These are phyloP conservation scores for Pythium phragmitis DNA, from an alignment of 352 stramenopile species.

Conservation along the genomic window DNA sequence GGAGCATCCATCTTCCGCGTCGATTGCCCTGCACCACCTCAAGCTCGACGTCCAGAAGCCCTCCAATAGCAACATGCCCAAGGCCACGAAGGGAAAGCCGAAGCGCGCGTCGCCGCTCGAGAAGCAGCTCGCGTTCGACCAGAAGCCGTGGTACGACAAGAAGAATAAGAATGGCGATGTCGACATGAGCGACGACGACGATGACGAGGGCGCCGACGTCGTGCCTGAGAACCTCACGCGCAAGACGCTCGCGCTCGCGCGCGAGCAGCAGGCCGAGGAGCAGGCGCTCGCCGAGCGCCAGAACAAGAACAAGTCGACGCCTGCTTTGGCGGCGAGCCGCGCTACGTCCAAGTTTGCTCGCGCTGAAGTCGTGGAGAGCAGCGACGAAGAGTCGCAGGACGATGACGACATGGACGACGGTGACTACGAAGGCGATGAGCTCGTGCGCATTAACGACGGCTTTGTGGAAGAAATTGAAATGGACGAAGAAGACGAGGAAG, in stretches of 20 bases:
- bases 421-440: slow-evolving; percentile 87
- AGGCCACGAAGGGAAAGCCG: slow-evolving; percentile 68
- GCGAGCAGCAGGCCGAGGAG: slow-evolving; percentile 80
- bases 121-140: slow-evolving; percentile 85
- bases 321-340: slow-evolving; percentile 12
- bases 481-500: slow-evolving; percentile 85
- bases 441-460: slow-evolving; percentile 89
- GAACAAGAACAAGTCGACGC: slow-evolving; percentile 19
- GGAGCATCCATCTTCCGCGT: neutral
- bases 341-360: slow-evolving; percentile 24
- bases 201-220: slow-evolving; percentile 60
- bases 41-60: neutral
- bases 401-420: slow-evolving; percentile 83
- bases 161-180: slow-evolving; percentile 34
- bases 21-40: neutral
- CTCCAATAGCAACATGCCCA: slow-evolving; percentile 46
- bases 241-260: slow-evolving; percentile 76
- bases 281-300: slow-evolving; percentile 48
- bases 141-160: slow-evolving; percentile 86
- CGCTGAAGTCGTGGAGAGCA: slow-evolving; percentile 44
- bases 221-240: slow-evolving; percentile 81
- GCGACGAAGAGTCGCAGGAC: slow-evolving; percentile 71
- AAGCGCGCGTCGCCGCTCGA: slow-evolving; percentile 86
- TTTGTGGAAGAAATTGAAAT: slow-evolving; percentile 91
- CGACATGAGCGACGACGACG: slow-evolving; percentile 61